These are phyloP conservation scores for Boletus pseudopeckii DNA, from an alignment of 768 basidiomycete genomes.

Conservation along the genomic window DNA sequence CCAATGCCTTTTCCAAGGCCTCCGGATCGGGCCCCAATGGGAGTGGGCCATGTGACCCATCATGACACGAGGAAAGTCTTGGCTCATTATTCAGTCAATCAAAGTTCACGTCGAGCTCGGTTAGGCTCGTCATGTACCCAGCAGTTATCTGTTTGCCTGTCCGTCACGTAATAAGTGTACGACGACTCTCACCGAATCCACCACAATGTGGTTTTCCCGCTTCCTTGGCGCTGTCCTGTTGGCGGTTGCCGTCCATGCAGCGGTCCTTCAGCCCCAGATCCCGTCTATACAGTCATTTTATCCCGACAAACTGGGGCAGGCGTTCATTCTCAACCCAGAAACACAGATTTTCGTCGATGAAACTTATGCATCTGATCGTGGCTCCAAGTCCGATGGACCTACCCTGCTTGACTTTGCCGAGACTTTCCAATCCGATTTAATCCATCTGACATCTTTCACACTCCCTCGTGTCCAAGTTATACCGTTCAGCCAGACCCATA, in stretches of 20 bases:
- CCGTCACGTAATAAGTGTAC: background rate
- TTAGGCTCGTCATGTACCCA: too few species aligned
- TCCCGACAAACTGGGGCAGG: slow-evolving; percentile 11
- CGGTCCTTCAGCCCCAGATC: slow-evolving; percentile 30
- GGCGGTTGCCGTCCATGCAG: background rate
- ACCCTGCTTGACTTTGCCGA: slow-evolving; percentile 35
- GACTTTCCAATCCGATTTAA: slow-evolving; percentile 37
- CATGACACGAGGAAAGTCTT: too few species aligned
- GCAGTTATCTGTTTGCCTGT: too few species aligned
- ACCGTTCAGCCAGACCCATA: slow-evolving; percentile 2
- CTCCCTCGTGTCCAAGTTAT: slow-evolving; percentile 23
- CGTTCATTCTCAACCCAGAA: slow-evolving; percentile 30
- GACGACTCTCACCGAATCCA: background rate
- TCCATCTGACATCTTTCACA: slow-evolving; percentile 28
- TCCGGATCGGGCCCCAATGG: background rate
- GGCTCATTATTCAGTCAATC: too few species aligned
- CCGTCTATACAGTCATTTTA: slow-evolving; percentile 37
- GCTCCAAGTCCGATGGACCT: slow-evolving; percentile 22
- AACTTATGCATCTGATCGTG: slow-evolving; percentile 11
- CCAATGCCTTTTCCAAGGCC: too few species aligned
- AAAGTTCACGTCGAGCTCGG: too few species aligned
- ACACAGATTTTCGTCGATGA: slow-evolving; percentile 38
- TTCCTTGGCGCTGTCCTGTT: background rate
- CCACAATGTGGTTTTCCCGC: background rate
- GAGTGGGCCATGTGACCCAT: background rate